These are phyloP conservation scores for Fusarium dimerum DNA, from an alignment of 2,329 filamentous ascomycete species.

Conservation along the genomic window DNA sequence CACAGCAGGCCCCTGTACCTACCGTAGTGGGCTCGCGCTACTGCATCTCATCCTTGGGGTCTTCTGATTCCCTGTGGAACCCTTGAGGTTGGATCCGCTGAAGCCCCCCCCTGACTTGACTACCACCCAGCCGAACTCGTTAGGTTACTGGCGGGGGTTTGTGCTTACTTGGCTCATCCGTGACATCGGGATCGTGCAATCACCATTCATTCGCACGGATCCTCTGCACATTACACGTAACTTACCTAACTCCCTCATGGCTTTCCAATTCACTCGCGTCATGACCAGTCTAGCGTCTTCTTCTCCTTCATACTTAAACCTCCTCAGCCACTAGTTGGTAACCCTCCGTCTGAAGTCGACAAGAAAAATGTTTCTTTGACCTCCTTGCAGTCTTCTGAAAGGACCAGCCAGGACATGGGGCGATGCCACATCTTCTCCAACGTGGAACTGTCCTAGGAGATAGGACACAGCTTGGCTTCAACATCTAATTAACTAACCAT, in stretches of 20 bases:
- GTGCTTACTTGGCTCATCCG: background rate
- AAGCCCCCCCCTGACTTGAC: background rate
- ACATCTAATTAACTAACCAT: background rate
- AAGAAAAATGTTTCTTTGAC: too few species aligned
- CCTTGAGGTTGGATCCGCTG: slow-evolving; percentile 5
- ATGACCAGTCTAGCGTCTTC: background rate
- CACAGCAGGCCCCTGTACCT: background rate
- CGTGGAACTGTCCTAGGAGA: background rate
- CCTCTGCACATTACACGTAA: background rate
- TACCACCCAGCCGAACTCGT: background rate
- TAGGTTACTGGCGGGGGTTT: too few species aligned
- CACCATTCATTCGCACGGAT: background rate
- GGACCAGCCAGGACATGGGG: too few species aligned
- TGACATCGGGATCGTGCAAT: slow-evolving; percentile 13
- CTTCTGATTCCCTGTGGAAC: slow-evolving; percentile 8
- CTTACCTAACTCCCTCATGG: background rate
- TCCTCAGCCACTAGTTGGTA: too few species aligned
- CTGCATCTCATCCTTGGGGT: slow-evolving; percentile 23
- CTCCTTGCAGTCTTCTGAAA: too few species aligned
- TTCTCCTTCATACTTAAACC: too few species aligned
- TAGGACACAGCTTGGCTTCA: background rate
- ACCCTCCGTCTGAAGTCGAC: too few species aligned
- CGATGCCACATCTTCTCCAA: background rate
- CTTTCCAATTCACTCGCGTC: slow-evolving; percentile 3
- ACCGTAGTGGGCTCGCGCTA: slow-evolving; percentile 5